These are phyloP conservation scores for Yamadazyma phyllophila DNA, from an alignment of 805 yeast species.

Conservation along the genomic window DNA sequence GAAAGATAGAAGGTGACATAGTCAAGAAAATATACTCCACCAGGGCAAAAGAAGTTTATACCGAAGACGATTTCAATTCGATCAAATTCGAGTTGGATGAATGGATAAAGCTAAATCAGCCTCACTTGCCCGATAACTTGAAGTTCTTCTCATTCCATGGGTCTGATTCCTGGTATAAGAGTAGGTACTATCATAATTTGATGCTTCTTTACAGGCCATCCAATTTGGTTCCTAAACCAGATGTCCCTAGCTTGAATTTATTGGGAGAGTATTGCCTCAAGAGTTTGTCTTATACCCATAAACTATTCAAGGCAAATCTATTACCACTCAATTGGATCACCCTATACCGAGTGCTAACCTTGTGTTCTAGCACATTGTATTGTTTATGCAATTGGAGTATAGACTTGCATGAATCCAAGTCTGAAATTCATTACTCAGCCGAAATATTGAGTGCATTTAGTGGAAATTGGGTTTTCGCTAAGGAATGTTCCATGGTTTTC, in stretches of 20 bases:
- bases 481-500: conserved; percentile 43
- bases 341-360: conserved; percentile 42
- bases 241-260: conserved; percentile 36
- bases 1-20: conserved; percentile 48
- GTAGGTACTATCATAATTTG: conserved; percentile 47
- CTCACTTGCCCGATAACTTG: conserved; percentile 33
- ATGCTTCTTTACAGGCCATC: conserved; percentile 51
- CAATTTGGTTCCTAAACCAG: conserved; percentile 45
- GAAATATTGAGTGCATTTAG: conserved; percentile 48
- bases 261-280: conserved; percentile 47
- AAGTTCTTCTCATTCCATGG: conserved; percentile 27
- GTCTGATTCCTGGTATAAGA: conserved; percentile 32
- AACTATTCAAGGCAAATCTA: conserved; percentile 40
- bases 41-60: conserved; percentile 29
- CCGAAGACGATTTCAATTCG: not conserved
- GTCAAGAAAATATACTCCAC: conserved; percentile 46
- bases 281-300: conserved; percentile 46
- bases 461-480: conserved; percentile 47
- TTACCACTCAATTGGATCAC: conserved; percentile 53
- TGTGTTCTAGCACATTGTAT: conserved; percentile 46
- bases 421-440: conserved; percentile 44
- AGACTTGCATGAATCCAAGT: conserved; percentile 44
- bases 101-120: conserved; percentile 27
- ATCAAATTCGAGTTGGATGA: conserved; percentile 20
- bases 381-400: conserved; percentile 48